phyloP scores from a whole-genome alignment of 495 filamentous ascomycete genomes.

The Ascobolus immersus region DNA sequence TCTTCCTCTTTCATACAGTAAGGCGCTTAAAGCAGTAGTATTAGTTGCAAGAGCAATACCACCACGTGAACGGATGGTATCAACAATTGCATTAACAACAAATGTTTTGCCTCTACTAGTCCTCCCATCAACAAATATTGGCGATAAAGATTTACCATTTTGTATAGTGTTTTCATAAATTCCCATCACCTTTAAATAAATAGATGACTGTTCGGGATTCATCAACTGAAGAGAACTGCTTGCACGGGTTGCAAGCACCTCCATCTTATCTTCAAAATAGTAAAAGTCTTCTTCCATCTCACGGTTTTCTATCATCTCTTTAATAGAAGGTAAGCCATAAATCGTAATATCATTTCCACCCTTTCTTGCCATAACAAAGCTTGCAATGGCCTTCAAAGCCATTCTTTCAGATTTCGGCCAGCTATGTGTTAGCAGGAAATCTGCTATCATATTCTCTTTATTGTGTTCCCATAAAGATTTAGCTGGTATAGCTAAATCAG shows the following conservation, averaged over 20 bases:
- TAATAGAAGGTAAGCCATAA: slow-evolving; percentile 1
- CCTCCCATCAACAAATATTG: slow-evolving; percentile 6
- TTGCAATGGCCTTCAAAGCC: neutral
- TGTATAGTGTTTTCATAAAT: neutral
- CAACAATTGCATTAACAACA: neutral
- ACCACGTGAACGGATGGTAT: neutral
- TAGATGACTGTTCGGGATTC: neutral
- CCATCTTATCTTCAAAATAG: neutral
- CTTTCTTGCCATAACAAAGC: neutral
- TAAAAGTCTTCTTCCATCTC: slow-evolving; percentile 2
- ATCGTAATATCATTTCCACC: neutral
- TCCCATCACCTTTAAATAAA: neutral
- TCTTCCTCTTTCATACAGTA: neutral
- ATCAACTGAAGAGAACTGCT: neutral
- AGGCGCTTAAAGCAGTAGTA: neutral
- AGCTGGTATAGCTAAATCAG: slow-evolving; percentile 1
- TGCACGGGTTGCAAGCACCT: neutral
- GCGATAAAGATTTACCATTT: neutral
- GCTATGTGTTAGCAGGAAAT: slow-evolving; percentile 1
- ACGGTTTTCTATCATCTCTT: neutral
- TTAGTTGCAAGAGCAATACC: neutral
- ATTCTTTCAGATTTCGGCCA: neutral
- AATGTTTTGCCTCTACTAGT: slow-evolving; percentile 5
- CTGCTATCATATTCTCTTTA: slow-evolving; percentile 1
- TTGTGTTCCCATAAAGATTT: slow-evolving; percentile 3